Evolutionary conservation across 1,139 yeast genomes (phyloP).

Genomic region (Pichia sp.): DNA sequence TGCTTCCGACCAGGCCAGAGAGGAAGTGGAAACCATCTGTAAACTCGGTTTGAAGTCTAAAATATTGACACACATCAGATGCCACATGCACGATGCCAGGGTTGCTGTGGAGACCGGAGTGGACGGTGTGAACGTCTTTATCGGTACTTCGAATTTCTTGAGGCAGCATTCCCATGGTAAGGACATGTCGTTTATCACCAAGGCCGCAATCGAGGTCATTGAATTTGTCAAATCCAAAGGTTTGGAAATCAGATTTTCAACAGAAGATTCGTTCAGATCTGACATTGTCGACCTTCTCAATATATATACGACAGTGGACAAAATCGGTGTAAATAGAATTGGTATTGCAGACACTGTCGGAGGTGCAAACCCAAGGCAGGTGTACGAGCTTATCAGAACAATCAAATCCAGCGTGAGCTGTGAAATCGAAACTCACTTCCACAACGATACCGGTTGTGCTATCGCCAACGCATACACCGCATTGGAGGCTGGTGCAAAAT

Average conservation of each 20-base stretch:
- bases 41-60: conserved; percentile 53
- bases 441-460: conserved; percentile 60
- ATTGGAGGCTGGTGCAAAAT: conserved; percentile 58
- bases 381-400: conserved; percentile 56
- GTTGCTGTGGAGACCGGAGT: conserved; percentile 60
- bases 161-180: conserved; percentile 53
- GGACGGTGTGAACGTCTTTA: conserved; percentile 58
- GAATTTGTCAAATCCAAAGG: conserved; percentile 57
- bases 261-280: conserved; percentile 57
- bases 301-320: conserved; percentile 54
- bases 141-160: conserved; percentile 54
- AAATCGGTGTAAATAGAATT: conserved; percentile 56
- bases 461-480: conserved; percentile 61
- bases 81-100: conserved; percentile 58
- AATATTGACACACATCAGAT: conserved; percentile 54
- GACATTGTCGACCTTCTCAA: conserved; percentile 56
- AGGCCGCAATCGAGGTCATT: conserved; percentile 52
- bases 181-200: conserved; percentile 52
- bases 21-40: conserved; percentile 56
- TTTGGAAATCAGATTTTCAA: conserved; percentile 52
- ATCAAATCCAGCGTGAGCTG: conserved; percentile 52
- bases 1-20: conserved; percentile 53
- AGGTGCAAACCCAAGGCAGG: conserved; percentile 60
- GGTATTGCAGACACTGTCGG: conserved; percentile 64
- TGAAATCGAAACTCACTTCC: conserved; percentile 60